Percentiles rank a stretch among this genome's conserved stretches.
phyloP scores from a whole-genome alignment of 2,329 filamentous ascomycete genomes.

The Alternaria sp. region DNA sequence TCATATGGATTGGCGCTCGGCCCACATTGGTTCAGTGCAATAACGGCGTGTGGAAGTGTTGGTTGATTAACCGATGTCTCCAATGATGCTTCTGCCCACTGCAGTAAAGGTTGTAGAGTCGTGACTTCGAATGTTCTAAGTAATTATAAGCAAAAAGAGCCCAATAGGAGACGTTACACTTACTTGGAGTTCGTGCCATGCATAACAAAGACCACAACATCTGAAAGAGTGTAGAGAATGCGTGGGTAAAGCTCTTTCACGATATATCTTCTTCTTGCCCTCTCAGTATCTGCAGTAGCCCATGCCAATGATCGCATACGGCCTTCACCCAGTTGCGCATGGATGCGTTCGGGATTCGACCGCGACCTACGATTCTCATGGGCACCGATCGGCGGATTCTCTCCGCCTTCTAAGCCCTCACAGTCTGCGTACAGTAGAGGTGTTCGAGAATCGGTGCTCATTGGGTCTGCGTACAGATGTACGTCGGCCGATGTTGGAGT shows the following conservation, averaged over 20 bases:
- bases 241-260: constrained; percentile 51
- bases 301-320: not conserved
- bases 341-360: not conserved
- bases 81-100: constrained; percentile 16
- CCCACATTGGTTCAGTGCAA: constrained; percentile 55
- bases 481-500: constrained; percentile 28
- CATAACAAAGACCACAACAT: constrained; percentile 52
- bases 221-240: constrained; percentile 53
- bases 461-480: constrained; percentile 59
- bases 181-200: not conserved
- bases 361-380: not conserved
- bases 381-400: constrained; percentile 46
- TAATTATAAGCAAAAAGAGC: not conserved
- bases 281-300: not conserved
- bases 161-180: not conserved
- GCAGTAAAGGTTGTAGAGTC: constrained; percentile 9
- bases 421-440: constrained; percentile 61
- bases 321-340: not conserved
- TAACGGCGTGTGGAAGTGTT: constrained; percentile 61
- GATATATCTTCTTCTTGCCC: constrained; percentile 43
- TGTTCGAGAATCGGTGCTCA: constrained; percentile 45
- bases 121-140: constrained; percentile 11
- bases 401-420: constrained; percentile 60
- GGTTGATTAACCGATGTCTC: constrained; percentile 57
- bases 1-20: constrained; percentile 22